A percentile compares a stretch with the other conserved stretches of the same genome.
Evolutionary conservation across 495 filamentous ascomycete genomes (phyloP).

Genomic region (Tuber magnatum): DNA sequence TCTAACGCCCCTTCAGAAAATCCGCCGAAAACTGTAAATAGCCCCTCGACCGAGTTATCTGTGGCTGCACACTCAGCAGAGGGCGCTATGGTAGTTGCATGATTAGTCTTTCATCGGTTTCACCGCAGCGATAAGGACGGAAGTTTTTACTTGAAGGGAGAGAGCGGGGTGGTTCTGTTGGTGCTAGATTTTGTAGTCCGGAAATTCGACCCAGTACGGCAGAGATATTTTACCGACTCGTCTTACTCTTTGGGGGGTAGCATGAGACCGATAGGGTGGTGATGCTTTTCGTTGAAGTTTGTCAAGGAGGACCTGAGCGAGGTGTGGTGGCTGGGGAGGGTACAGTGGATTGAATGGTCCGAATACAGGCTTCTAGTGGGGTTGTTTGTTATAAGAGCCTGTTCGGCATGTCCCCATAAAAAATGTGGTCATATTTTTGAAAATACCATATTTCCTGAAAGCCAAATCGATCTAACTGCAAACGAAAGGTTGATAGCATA

Average conservation of each 20-base stretch:
- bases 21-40: not conserved
- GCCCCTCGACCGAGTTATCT: not conserved
- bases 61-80: not conserved
- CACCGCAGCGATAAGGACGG: rapidly evolving
- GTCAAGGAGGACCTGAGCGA: not conserved
- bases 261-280: not conserved
- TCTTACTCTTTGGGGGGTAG: not conserved
- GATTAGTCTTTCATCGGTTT: not conserved
- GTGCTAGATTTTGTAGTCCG: not conserved
- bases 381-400: not conserved
- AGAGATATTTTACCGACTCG: not conserved
- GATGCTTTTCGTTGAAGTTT: not conserved
- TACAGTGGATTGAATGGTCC: not conserved
- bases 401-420: no score
- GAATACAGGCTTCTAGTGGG: not conserved
- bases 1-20: not conserved
- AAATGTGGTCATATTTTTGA: no score
- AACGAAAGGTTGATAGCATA: no score
- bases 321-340: not conserved
- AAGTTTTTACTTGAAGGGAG: not conserved
- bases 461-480: no score
- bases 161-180: not conserved
- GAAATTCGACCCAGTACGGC: no score
- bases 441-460: not conserved
- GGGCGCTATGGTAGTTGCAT: not conserved